Conservation (phyloP, 2,329 filamentous ascomycete species). For the Hysterium pulicare region DNA sequence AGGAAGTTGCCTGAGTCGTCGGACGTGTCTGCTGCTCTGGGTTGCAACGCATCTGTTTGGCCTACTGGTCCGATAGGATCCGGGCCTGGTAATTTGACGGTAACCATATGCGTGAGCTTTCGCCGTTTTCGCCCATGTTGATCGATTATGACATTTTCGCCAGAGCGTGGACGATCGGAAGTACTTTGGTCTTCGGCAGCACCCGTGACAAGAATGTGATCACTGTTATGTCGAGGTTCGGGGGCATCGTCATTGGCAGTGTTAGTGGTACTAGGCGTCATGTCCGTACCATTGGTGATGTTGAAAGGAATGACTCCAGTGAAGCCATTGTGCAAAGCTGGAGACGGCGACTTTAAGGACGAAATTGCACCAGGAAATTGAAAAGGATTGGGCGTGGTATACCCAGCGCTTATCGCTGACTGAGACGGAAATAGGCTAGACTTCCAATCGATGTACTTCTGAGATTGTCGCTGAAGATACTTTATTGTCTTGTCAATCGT, state of each 20-base stretch:
- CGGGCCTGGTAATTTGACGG: background rate
- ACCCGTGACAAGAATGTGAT: background rate
- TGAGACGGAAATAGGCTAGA: constrained; percentile 6
- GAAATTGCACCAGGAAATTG: background rate
- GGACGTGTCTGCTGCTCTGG: too few species aligned
- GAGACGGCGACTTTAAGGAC: background rate
- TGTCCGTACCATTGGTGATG: background rate
- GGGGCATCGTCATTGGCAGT: background rate
- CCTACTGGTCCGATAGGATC: background rate
- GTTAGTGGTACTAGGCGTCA: background rate
- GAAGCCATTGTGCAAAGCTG: background rate
- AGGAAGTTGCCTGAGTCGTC: too few species aligned
- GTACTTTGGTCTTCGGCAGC: background rate
- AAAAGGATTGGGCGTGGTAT: background rate
- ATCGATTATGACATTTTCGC: constrained; percentile 25
- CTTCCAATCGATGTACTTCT: constrained; percentile 41
- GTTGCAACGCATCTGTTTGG: too few species aligned
- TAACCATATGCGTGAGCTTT: constrained; percentile 19
- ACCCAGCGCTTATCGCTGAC: background rate
- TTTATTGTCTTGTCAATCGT: constrained; percentile 57
- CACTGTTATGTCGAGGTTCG: background rate
- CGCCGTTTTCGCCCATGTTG: constrained; percentile 30
- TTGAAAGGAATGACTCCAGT: background rate
- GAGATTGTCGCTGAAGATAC: constrained; percentile 53
- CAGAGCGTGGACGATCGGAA: constrained; percentile 6